Base-by-base conservation (phyloP, 2,329 filamentous ascomycete species). In the Colletotrichum gloeosporioides region DNA sequence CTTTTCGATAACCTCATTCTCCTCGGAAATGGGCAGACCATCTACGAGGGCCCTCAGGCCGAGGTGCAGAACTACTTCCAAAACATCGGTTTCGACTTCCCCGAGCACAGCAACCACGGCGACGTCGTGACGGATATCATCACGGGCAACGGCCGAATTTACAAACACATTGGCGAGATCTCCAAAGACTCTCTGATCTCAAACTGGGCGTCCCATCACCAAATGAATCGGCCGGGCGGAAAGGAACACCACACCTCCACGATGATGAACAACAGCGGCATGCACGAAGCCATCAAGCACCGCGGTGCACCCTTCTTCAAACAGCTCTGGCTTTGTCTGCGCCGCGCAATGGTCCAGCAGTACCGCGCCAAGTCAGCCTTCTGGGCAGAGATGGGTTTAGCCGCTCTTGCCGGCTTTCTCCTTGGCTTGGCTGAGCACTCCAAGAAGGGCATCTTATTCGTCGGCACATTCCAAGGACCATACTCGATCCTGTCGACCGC, bases 71-170 rank as follows among this genome's bases (percentile, higher is more conserved):
- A 78, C 4, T 91, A 90, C 80, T 92, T 92, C 73, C 86, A 90
- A 78, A 79, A 83, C 39, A 81, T 89, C 15, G 90, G 91, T 4
- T 92, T 89, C 80, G 79, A 81, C 0, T 90, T 92, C 74, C 87
- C 87, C 1, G 75, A 81, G 18, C 84, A 88, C 73, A 85, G 85
- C 61, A 93, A 93, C 77, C 87, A 87, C 8, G 91, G 89, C 10
- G 91, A 93, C 77, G 85, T 90, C 2, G 86, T 92, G 29, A 91
- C 91, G n/a, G 91, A 93, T 69, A 92, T 92, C 77, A 89, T 92
- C 78, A 90, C 90, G 0, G 90, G 90, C 4, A 89, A 91, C 77
- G 90, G 90, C 1, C 83, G 86, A 16, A 80, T 84, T 15, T 91
- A 92, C 82, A 89, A 90, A 77, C 78, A 76, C 5, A 80, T 79